Base-by-base conservation (phyloP, 768 basidiomycete species). In the Xerocomus spinulosus region DNA sequence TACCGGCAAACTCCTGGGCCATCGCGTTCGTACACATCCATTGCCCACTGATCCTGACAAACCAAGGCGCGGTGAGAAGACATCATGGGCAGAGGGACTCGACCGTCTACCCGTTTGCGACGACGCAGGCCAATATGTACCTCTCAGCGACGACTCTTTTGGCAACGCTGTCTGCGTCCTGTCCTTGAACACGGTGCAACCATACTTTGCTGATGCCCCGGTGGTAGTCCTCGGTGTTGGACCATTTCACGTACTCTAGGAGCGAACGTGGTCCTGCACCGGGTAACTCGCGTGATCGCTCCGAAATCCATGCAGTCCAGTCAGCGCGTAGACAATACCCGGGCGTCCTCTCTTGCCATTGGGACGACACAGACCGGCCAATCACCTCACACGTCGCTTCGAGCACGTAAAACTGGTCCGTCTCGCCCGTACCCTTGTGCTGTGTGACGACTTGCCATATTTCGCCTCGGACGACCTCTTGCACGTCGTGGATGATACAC, bases 331-430 rank as follows among this genome's bases (percentile, higher is more conserved):
- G 57, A 44, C 52, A 48, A 18, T 42, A 39, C 9, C 26, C 44
- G 26, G 37, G 53, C 33, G 40, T 39, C 26, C 32, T 25, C 26
- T 35, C 23, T 6, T 24, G n/a, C 5, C 6, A 5, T 9, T 18
- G 34, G 35, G 40, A 43, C 18, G 46, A 37, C 14, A 64, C 56
- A 6, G 63, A 53, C 26, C 62, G 68, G 0, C 85, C 85, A 45
- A 87, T 74, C 26, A 83, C 81, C 57, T 90, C 87, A 57, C 87
- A 87, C 0, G 87, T 90, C 18, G 76, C 60, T 50, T 85, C 85
- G 1, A 91, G 65, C 23, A 87, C 80, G 57, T 81, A 80, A 53
- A 78, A 74, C 10, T 17, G 33, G 29, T 41, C 43, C 9, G 58
- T 61, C 48, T 75, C 68, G 18, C 52, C 60, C 12, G 54, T 49